Base-by-base conservation (phyloP, 2,329 filamentous ascomycete species). In the Pseudocercospora musae region DNA sequence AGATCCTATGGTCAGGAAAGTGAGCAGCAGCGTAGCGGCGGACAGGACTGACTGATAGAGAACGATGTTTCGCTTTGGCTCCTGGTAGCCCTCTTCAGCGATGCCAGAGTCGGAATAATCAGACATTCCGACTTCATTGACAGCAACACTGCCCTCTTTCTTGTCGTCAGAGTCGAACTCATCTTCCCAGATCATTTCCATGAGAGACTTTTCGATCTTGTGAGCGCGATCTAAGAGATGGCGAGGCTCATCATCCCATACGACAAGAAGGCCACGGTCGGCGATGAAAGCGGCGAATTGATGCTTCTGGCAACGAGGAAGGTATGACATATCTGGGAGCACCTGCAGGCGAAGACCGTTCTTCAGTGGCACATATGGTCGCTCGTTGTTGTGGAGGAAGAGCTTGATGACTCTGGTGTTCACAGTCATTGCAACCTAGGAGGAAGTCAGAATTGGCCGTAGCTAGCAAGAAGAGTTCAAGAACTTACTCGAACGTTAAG, bases 261-360 rank as follows among this genome's bases (percentile, higher is more conserved):
- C 84, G 4, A 87, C 78, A n/a, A 88, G 73, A 42, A 87, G 78
- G 48, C 79, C 78, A n/a, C 79, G 77, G 65, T 87, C 84, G 62
- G 82, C 79, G 57, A 88, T 83, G 71, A 88, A 88, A 8, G 86
- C 85, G n/a, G 84, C 85, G 69, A 86, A 87, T 64, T 88, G 85
- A 74, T 87, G 85, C 71, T 87, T 86, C 70, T 87, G 82, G 68
- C 85, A 88, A 23, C 78, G 75, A 0, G 84, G 83, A 4, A 90
- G 77, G 54, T 84, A 80, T 2, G 78, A 76, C 60, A 89, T 81
- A 54, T 81, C 82, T 1, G 82, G 82, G 21, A 89, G 76, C 4
- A 89, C 83, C 70, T 90, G 87, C 6, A 89, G 75, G 25, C 83
- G 83, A 18, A 88, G 79, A 3, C 84, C 85, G 58, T 82, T 78